A percentile compares a stretch with the other conserved stretches of the same genome.
Conservation (phyloP, 352 stramenopile genomes). For the Phytophthora fragariae region DNA sequence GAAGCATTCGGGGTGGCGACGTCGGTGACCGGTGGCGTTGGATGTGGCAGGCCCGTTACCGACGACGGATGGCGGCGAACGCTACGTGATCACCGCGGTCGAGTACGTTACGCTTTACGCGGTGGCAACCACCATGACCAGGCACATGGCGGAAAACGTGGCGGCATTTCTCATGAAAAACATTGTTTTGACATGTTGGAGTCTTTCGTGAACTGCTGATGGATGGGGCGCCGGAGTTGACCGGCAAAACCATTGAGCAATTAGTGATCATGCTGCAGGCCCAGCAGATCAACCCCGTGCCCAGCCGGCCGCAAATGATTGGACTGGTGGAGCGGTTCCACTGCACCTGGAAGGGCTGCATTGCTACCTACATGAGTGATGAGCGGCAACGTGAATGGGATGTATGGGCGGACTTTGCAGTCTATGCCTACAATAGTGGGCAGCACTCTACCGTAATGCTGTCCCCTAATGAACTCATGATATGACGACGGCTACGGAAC, state of each 20-base stretch:
- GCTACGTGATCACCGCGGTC: no score
- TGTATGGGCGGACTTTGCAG: not conserved
- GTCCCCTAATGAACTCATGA: conserved; percentile 1
- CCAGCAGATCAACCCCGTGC: not conserved
- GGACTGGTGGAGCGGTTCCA: not conserved
- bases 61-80: no score
- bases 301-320: not conserved
- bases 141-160: no score
- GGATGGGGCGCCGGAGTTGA: conserved; percentile 1
- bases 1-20: no score
- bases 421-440: not conserved
- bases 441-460: not conserved
- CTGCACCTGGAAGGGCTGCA: not conserved
- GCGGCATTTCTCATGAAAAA: no score
- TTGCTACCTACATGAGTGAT: not conserved
- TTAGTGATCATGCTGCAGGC: not conserved
- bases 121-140: no score
- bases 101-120: no score
- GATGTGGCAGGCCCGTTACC: no score
- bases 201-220: not conserved
- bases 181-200: no score
- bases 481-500: not conserved
- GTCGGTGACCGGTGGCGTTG: no score
- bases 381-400: not conserved
- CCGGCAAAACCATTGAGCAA: not conserved